Evolutionary conservation across 306 rosid species (phyloP), one percentile per base, ranked within the genome.

Genomic region (Calophaca sinica): DNA sequence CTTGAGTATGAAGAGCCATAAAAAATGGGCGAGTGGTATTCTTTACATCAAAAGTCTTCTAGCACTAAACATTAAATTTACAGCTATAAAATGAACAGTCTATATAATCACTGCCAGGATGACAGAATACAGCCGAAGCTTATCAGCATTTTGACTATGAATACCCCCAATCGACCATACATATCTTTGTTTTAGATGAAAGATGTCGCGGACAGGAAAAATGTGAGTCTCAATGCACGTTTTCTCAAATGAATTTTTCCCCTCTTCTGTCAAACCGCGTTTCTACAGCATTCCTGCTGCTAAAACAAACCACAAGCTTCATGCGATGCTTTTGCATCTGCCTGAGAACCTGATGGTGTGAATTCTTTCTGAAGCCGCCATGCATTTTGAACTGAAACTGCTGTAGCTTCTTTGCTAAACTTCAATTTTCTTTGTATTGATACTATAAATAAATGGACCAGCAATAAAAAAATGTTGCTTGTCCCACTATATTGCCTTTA

Each of bases 381-480:
- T 38, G 63, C 53, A 65, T 66, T 57, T 64, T 61, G n/a, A 63
- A 51, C 66, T 50, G 54, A 72, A 60, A 38, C 51, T 42, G 45
- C 84, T 76, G 78, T 77, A 65, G 58, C 74, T 70, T 41, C 59
- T 76, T 74, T 74, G 76, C 41, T 49, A 53, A 70, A 46, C 62
- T 62, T 29, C 15, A 52, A 29, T 53, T 13, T 28, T 76, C 62
- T 9, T 69, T 78, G 69, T 78, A 38, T 62, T 36, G 41, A 58
- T 35, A 60, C 59, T 54, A 67, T 76, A 46, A 72, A 41, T 61
- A 52, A 50, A 74, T 55, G 79, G 78, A 72, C 73, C 85, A 75
- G 88, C 87, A 63, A 79, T 60, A 5, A 70, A 70, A 71, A 57
- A 50, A 33, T 66, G 73, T 80, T 73, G 83, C 80, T 64, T 68